Base-by-base conservation (phyloP, 305 asterid species). In the Euphrasia arctica region DNA sequence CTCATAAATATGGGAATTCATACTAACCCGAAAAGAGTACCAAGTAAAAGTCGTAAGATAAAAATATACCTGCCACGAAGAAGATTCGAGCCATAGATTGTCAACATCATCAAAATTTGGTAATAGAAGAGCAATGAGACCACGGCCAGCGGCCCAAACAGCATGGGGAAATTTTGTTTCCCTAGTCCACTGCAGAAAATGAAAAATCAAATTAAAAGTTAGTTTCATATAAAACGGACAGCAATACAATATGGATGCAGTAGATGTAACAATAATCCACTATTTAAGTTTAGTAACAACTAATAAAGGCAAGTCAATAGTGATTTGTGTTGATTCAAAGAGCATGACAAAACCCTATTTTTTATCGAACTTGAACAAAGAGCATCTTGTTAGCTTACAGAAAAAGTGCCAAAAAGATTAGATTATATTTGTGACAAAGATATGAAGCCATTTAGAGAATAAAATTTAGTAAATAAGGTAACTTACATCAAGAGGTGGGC, bases 81-180 rank as follows among this genome's bases (percentile, higher is more conserved):
- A 76, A 72, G 98, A 82, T 72, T 92, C 98, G 67, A 92, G 97
- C 98, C 98, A 92, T n/a, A 92, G 68, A 80, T 85, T 85, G 68
- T 92, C 88, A 76, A 89, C 96, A 73, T 45, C 74, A 77, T 92
- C 96, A 72, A 84, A 93, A 77, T 88, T 86, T 47, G 98, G 98
- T 68, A 93, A 78, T 45, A 93, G 88, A 76, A 76, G 80, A 71
- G 98, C 91, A 72, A 90, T 74, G 43, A 93, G 90, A 73, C 97
- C 85, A 68, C 98, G 97, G 70, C 98, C 98, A 68, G 96, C 90
- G 75, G 97, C 97, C 98, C 98, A 93, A 72, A 90, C 90, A 59
- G 97, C 95, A 76, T 93, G 99, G 31, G 97, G 96, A 58, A 69
- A 78, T 79, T 86, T 88, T 66, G 91, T 75, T 77, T 93, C 97